Evolutionary conservation across 345 rosid species (phyloP).

Genomic region (Turnera subulata): DNA sequence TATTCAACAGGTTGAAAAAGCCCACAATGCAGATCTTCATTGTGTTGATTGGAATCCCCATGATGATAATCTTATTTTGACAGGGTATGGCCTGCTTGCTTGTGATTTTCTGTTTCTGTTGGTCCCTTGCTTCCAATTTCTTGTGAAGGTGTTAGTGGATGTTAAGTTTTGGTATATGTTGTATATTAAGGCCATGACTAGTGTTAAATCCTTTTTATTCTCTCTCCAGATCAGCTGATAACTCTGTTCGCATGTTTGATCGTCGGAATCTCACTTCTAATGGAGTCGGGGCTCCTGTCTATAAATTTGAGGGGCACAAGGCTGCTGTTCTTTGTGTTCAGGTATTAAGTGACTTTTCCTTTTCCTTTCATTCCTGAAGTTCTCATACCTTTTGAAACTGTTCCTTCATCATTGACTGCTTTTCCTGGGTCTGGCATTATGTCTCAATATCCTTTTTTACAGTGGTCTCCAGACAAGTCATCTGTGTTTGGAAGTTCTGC

Average conservation of each 20-base stretch:
- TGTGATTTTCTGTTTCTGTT: slow-evolving; percentile 7
- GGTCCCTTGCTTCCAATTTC: neutral
- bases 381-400: neutral
- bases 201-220: neutral
- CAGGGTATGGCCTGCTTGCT: slow-evolving; percentile 56
- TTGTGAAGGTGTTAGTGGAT: neutral
- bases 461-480: slow-evolving; percentile 90
- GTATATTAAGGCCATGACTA: no score
- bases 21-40: slow-evolving; percentile 94
- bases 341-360: slow-evolving; percentile 32
- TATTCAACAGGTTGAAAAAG: slow-evolving; percentile 73
- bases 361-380: neutral
- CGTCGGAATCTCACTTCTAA: slow-evolving; percentile 76
- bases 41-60: slow-evolving; percentile 98
- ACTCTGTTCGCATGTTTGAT: slow-evolving; percentile 83
- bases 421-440: no score
- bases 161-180: neutral
- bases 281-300: slow-evolving; percentile 72
- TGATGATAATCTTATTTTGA: slow-evolving; percentile 77
- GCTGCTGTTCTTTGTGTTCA: slow-evolving; percentile 95
- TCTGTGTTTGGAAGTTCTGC: slow-evolving; percentile 97
- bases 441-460: slow-evolving; percentile 18
- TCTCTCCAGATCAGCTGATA: slow-evolving; percentile 84
- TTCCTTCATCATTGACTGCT: slow-evolving; percentile 2
- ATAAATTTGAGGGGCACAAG: slow-evolving; percentile 81